Base-by-base conservation (phyloP, 495 filamentous ascomycete species). In the Evansstolkia leycettana region DNA sequence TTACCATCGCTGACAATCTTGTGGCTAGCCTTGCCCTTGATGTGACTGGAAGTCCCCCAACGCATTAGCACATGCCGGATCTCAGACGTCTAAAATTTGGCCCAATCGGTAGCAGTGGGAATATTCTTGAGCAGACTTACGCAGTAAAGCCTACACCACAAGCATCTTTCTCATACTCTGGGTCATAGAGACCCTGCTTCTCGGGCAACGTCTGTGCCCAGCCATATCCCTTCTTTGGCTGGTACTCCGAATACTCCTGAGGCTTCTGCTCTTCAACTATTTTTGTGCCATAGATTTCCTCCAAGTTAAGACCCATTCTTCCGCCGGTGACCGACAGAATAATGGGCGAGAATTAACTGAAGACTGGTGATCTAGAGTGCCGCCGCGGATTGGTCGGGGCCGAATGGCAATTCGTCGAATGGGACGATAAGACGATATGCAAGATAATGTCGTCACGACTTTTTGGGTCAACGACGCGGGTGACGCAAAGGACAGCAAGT, bases 1-100 rank as follows among this genome's bases (percentile, higher is more conserved):
- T 64, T 69, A 94, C 86, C 90, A 95, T 98, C 90, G 67, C 84
- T 94, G 34, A 98, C 80, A 50, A 98, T 98, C 60, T 99, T 99
- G 67, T 99, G 92, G 67, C 87, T 95, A 19, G 92, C 62, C 57
- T 82, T 80, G 64, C 92, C 90, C 69, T 99, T 99, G 58, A 96
- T 95, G 53, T 96, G 82, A 62, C 88, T 95, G 43, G 19, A 37
- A 31, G 20, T 23, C 20, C 20, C n/a, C 4, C 9, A 9, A 31
- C 27, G 25, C 6, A 17, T 29, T 25, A 37, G 45, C 38, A 17
- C 11, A 23, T 35, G 11, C 9, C 3, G 29, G 6, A 30, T 11
- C 15, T 17, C 12, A 9, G 20, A 9, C 5, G 5, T 23, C n/a
- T n/a, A n/a, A n/a, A n/a, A n/a, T n/a, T n/a, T n/a, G n/a, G n/a